phyloP scores from a whole-genome alignment of 768 basidiomycete genomes.

The Phallus indusiatus region DNA sequence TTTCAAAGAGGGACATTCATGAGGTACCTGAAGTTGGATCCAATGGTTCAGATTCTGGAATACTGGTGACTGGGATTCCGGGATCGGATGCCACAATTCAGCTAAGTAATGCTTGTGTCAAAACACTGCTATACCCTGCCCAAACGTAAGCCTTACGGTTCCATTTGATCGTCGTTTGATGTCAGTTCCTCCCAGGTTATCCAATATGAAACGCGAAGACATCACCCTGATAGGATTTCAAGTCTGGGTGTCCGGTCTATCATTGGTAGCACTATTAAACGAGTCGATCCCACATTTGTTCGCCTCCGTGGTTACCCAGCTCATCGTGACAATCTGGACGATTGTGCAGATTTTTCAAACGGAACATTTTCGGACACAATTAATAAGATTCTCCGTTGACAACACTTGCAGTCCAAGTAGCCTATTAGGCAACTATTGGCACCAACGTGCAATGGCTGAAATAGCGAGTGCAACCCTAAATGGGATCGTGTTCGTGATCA shows the following conservation, averaged over 20 bases:
- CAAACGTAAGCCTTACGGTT: slow-evolving; percentile 39
- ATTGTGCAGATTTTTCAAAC: slow-evolving; percentile 58
- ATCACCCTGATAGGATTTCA: slow-evolving; percentile 71
- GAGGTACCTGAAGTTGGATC: neutral
- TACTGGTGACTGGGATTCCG: neutral
- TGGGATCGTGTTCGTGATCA: slow-evolving; percentile 46
- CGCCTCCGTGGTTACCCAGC: slow-evolving; percentile 63
- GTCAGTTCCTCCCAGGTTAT: slow-evolving; percentile 33
- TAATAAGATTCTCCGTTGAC: slow-evolving; percentile 45
- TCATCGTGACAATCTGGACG: slow-evolving; percentile 66
- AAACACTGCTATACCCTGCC: slow-evolving; percentile 61
- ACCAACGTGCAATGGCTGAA: slow-evolving; percentile 48
- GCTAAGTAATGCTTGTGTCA: slow-evolving; percentile 43
- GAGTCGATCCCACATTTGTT: slow-evolving; percentile 78
- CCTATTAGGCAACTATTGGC: slow-evolving; percentile 60
- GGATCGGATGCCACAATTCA: slow-evolving; percentile 12
- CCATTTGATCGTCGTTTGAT: neutral
- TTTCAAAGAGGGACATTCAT: neutral
- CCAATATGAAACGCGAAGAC: slow-evolving; percentile 69
- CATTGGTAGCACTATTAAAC: slow-evolving; percentile 57
- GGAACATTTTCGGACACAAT: slow-evolving; percentile 43
- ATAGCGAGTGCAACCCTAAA: slow-evolving; percentile 57
- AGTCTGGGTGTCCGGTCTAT: slow-evolving; percentile 74
- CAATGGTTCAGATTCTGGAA: neutral
- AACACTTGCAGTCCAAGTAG: slow-evolving; percentile 52